Conservation (phyloP, 768 basidiomycete species). For the Baorangia bicolor region DNA sequence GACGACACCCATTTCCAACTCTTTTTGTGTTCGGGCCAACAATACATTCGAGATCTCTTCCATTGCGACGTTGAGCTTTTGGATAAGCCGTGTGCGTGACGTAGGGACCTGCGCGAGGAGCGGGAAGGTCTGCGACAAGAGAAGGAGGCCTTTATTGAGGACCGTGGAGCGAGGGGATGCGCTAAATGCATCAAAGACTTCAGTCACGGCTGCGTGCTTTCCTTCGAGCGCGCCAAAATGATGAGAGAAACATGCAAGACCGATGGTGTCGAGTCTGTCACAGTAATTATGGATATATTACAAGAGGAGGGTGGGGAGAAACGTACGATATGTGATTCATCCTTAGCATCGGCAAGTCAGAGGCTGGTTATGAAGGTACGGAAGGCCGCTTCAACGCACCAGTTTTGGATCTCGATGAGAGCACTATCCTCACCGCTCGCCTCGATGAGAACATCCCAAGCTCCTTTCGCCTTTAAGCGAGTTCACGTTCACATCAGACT, state of each 20-base stretch:
- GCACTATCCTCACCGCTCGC: slow-evolving; percentile 8
- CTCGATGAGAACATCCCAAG: slow-evolving; percentile 29
- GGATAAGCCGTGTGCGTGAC: slow-evolving; percentile 29
- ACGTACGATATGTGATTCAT: slow-evolving; percentile 38
- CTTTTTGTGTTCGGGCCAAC: slow-evolving; percentile 36
- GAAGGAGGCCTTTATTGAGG: slow-evolving; percentile 32
- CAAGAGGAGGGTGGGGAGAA: too few species aligned
- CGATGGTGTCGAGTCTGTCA: slow-evolving; percentile 53
- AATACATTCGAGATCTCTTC: slow-evolving; percentile 40
- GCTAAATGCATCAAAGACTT: slow-evolving; percentile 40
- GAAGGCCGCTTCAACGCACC: slow-evolving; percentile 9
- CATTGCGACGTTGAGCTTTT: slow-evolving; percentile 35
- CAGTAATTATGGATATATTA: background rate
- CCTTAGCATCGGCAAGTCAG: slow-evolving; percentile 8
- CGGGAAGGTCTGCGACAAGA: slow-evolving; percentile 40
- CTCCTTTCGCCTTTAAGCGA: slow-evolving; percentile 24
- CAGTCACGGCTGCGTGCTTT: slow-evolving; percentile 40
- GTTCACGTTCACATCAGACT: background rate
- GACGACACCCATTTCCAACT: slow-evolving; percentile 25
- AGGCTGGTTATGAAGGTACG: background rate
- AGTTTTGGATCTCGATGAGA: slow-evolving; percentile 38
- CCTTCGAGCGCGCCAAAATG: slow-evolving; percentile 55
- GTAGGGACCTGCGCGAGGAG: slow-evolving; percentile 38
- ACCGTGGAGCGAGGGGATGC: slow-evolving; percentile 20
- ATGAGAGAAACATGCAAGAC: slow-evolving; percentile 59